These are phyloP conservation scores for Umbilicaria muhlenbergii DNA, from an alignment of 495 filamentous ascomycete species.

Conservation along the genomic window DNA sequence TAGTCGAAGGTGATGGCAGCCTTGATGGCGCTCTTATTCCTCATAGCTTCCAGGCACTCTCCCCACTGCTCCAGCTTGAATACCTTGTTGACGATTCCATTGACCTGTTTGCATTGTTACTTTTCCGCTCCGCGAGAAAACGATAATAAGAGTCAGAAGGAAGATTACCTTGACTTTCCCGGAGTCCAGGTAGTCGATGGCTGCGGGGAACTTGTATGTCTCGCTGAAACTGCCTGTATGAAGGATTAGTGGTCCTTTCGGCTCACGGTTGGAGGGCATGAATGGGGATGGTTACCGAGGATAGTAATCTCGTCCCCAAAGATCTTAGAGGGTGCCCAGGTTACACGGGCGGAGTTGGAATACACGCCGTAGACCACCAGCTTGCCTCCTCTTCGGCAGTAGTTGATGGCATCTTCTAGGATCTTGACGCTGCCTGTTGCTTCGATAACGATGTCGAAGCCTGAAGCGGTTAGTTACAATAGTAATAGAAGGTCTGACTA, in stretches of 20 bases:
- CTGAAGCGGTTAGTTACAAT: too few relatives aligned
- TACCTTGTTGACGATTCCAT: constrained; percentile 35
- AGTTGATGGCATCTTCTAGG: constrained; percentile 54
- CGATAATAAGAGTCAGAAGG: too few relatives aligned
- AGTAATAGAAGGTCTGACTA: too few relatives aligned
- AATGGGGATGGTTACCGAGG: constrained; percentile 18
- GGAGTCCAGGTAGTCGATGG: constrained; percentile 52
- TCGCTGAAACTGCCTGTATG: constrained; percentile 41
- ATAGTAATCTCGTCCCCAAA: constrained; percentile 52
- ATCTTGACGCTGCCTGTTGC: constrained; percentile 52
- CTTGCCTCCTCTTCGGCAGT: constrained; percentile 51
- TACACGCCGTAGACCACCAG: constrained; percentile 57
- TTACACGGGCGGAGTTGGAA: constrained; percentile 39
- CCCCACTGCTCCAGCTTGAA: constrained; percentile 33
- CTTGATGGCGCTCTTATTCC: constrained; percentile 56
- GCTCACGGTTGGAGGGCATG: too few relatives aligned
- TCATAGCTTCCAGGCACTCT: constrained; percentile 26
- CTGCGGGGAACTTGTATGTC: constrained; percentile 58
- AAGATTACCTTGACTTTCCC: constrained; percentile 37
- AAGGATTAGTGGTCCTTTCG: too few relatives aligned
- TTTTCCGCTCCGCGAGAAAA: background rate
- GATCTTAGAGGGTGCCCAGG: constrained; percentile 53
- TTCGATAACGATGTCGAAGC: constrained; percentile 48
- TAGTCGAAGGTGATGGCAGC: constrained; percentile 55
- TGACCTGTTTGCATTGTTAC: constrained; percentile 13